These are phyloP conservation scores for Colletotrichum cordylinicola DNA, from an alignment of 2,329 filamentous ascomycete species.

Conservation along the genomic window DNA sequence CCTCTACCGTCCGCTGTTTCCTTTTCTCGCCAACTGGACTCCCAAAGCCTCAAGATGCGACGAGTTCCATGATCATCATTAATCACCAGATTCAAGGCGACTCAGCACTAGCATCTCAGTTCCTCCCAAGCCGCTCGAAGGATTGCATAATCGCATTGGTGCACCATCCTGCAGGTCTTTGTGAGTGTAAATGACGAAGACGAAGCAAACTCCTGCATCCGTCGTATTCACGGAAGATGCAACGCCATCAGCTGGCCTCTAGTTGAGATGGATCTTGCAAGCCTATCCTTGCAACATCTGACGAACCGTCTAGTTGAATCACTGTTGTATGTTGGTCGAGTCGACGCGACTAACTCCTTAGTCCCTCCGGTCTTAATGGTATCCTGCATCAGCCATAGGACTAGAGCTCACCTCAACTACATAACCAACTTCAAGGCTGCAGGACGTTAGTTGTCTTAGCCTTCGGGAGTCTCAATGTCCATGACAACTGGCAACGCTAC, in stretches of 20 bases:
- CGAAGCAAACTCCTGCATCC: not conserved
- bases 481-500: constrained; percentile 20
- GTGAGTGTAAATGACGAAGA: not conserved
- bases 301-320: not conserved
- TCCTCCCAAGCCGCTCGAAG: not conserved
- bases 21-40: not conserved
- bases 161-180: not conserved
- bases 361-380: not conserved
- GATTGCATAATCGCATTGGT: not conserved
- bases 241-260: not conserved
- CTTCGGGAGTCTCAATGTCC: not conserved
- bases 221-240: not conserved
- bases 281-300: not conserved
- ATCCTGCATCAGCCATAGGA: not conserved
- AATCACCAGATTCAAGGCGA: not conserved
- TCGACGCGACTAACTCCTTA: not conserved
- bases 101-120: not conserved
- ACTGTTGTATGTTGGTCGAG: not conserved
- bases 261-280: not conserved
- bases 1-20: not conserved
- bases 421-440: not conserved
- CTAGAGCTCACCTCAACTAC: not conserved
- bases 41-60: not conserved
- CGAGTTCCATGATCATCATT: not conserved
- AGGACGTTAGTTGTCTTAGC: not conserved